These are phyloP conservation scores for Ormosia emarginata DNA, from an alignment of 306 rosid species.

Conservation along the genomic window DNA sequence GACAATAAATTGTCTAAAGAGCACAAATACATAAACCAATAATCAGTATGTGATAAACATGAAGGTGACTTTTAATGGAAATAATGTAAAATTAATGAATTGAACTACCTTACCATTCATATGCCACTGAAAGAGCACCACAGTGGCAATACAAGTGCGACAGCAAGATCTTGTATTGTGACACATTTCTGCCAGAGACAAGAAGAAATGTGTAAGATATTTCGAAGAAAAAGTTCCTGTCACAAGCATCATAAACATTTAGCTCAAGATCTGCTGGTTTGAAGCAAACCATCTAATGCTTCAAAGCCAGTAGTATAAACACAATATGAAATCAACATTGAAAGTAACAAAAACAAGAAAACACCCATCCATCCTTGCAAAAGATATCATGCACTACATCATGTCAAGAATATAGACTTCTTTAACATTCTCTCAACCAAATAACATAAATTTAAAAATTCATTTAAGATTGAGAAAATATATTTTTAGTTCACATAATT, in stretches of 20 bases:
- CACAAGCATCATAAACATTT: not conserved
- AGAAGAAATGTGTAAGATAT: constrained; percentile 19
- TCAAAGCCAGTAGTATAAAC: not conserved
- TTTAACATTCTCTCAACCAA: not conserved
- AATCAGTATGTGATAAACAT: not conserved
- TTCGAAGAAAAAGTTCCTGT: not conserved
- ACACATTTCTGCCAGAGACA: constrained; percentile 54
- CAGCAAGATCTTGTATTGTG: constrained; percentile 78
- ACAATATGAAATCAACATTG: not conserved
- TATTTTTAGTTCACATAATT: not conserved
- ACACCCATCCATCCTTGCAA: not conserved
- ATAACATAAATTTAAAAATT: constrained; percentile 8
- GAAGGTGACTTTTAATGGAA: not conserved
- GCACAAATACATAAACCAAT: not conserved
- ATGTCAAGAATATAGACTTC: not conserved
- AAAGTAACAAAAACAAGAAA: not conserved
- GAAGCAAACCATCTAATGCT: constrained; percentile 3
- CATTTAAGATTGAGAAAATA: not conserved
- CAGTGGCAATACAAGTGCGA: constrained; percentile 74
- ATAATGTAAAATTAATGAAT: not conserved
- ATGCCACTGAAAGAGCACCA: constrained; percentile 77
- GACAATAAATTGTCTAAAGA: not conserved
- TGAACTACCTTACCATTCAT: constrained; percentile 65
- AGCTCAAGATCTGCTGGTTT: not conserved
- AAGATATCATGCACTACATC: not conserved